Percentiles rank a stretch among this genome's conserved stretches.
Evolutionary conservation across 352 stramenopile genomes (phyloP).

Genomic region (Sclerospora graminicola): DNA sequence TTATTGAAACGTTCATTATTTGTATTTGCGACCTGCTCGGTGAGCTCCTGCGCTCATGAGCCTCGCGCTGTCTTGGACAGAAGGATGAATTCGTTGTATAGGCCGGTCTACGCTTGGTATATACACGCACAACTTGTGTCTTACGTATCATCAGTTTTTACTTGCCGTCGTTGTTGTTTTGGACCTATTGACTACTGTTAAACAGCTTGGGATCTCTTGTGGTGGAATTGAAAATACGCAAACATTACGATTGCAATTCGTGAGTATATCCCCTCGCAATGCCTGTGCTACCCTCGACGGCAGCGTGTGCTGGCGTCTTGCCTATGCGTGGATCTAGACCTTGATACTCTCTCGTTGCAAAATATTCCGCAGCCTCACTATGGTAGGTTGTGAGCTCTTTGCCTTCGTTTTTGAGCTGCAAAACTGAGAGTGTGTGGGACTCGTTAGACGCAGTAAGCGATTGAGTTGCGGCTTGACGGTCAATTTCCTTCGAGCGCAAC

Average conservation of each 20-base stretch:
- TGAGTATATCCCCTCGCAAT: conserved; percentile 74
- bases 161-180: no score
- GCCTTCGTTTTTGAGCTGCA: conserved; percentile 46
- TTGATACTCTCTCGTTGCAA: conserved; percentile 60
- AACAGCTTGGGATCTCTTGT: no score
- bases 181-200: no score
- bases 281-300: conserved; percentile 55
- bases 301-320: conserved; percentile 66
- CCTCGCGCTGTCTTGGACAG: no score
- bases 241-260: conserved; percentile 21
- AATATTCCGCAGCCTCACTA: conserved; percentile 66
- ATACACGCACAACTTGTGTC: no score
- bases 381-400: conserved; percentile 49
- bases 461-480: conserved; percentile 9
- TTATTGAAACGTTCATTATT: no score
- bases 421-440: conserved; percentile 23
- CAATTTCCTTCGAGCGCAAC: conserved; percentile 6
- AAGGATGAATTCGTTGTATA: no score
- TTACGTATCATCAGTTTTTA: no score
- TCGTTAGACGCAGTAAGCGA: conserved; percentile 20
- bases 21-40: no score
- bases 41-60: no score
- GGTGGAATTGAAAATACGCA: not conserved
- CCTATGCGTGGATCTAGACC: conserved; percentile 76
- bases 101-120: no score